phyloP scores from a whole-genome alignment of 2,329 filamentous ascomycete genomes.

The Alternaria sp. region DNA sequence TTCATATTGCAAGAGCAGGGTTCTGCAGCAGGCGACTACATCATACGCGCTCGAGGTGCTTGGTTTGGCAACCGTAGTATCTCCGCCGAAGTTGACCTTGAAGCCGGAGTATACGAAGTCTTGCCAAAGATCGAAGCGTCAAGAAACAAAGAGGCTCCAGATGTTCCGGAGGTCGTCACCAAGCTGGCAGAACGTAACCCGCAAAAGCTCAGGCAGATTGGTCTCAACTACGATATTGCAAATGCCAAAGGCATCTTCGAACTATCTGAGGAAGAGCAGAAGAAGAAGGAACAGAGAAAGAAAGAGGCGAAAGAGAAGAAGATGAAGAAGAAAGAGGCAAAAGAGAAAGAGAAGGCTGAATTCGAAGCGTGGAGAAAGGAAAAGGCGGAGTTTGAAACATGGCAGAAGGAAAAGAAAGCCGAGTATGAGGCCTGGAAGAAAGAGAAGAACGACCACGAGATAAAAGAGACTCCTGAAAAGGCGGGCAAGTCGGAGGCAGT shows the following conservation, averaged over 20 bases:
- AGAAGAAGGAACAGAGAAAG: conserved; percentile 47
- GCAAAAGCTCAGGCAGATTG: conserved; percentile 67
- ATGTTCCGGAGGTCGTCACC: conserved; percentile 69
- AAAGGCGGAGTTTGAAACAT: conserved; percentile 29
- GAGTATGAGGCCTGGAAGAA: conserved; percentile 46
- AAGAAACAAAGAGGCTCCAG: conserved; percentile 54
- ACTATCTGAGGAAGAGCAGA: conserved; percentile 56
- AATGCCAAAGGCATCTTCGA: conserved; percentile 67
- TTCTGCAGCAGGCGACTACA: conserved; percentile 56
- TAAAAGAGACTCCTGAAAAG: conserved; percentile 22
- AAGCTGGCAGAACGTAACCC: conserved; percentile 45
- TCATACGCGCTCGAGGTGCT: conserved; percentile 59
- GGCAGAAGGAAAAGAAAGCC: conserved; percentile 40
- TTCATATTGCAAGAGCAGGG: conserved; percentile 64
- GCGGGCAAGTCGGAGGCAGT: conserved; percentile 1
- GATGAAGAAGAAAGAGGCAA: conserved; percentile 34
- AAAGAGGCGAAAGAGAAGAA: conserved; percentile 43
- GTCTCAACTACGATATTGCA: conserved; percentile 72
- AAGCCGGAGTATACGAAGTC: conserved; percentile 75
- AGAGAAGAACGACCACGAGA: conserved; percentile 14
- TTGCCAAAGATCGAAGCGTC: conserved; percentile 74
- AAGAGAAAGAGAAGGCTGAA: conserved; percentile 41
- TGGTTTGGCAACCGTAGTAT: conserved; percentile 72
- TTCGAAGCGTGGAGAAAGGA: conserved; percentile 46
- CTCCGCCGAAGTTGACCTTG: conserved; percentile 76